phyloP scores from a whole-genome alignment of 2,329 filamentous ascomycete genomes.

The Pseudocercospora crystallina region DNA sequence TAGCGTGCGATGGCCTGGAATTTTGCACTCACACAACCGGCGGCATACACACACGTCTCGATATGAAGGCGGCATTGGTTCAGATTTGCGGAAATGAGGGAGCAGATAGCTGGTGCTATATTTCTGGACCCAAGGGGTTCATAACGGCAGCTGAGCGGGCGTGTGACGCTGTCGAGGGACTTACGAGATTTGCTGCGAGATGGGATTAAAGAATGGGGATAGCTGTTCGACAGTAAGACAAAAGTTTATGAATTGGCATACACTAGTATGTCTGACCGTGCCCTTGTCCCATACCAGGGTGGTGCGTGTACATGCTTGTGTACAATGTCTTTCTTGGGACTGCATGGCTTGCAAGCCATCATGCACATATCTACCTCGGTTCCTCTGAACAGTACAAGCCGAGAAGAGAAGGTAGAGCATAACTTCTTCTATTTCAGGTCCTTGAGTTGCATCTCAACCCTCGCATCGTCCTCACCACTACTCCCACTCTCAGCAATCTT shows the following conservation, averaged over 20 bases:
- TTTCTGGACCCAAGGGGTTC: constrained; percentile 15
- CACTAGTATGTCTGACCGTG: too few species aligned
- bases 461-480: constrained; percentile 11
- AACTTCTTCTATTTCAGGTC: too few species aligned
- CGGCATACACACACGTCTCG: constrained; percentile 3
- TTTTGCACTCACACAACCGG: constrained; percentile 13
- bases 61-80: constrained; percentile 2
- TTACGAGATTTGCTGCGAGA: constrained; percentile 13
- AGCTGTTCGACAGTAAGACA: too few species aligned
- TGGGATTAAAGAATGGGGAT: constrained; percentile 4
- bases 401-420: too few species aligned
- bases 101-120: constrained; percentile 11
- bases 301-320: too few species aligned
- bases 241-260: too few species aligned
- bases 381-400: too few species aligned
- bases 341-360: too few species aligned
- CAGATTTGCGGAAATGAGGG: constrained; percentile 5
- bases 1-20: constrained; percentile 13
- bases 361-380: too few species aligned
- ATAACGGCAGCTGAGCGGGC: constrained; percentile 10
- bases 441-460: background rate
- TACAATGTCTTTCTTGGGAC: too few species aligned
- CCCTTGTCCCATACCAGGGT: too few species aligned
- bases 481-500: constrained; percentile 7
- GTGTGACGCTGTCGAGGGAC: constrained; percentile 7